phyloP scores from a whole-genome alignment of 179 eudicot genomes.

The Silene vulgaris region DNA sequence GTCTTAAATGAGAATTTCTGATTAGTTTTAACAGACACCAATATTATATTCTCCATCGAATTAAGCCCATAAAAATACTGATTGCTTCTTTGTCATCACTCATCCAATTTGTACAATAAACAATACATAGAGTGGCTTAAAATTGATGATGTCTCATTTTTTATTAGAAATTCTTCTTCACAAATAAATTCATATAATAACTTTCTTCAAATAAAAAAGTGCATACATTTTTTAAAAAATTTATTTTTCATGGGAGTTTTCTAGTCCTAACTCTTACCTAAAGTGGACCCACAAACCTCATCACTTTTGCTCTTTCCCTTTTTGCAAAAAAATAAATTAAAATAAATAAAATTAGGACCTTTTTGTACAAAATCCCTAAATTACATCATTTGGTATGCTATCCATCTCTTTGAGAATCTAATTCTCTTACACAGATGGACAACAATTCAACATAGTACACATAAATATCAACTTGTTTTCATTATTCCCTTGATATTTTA shows the following conservation, averaged over 20 bases:
- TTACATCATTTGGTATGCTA: neutral
- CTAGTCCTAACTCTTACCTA: conserved; percentile 24
- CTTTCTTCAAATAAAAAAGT: neutral
- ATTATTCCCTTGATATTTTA: neutral
- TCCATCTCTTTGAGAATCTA: neutral
- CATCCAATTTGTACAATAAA: neutral
- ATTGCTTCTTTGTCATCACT: neutral
- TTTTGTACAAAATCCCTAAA: conserved; percentile 20
- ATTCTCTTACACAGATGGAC: neutral
- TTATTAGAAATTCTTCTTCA: neutral
- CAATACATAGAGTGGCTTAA: neutral
- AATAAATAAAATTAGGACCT: conserved; percentile 1
- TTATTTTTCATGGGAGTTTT: too few species aligned
- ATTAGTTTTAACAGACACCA: too few species aligned
- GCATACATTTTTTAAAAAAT: neutral
- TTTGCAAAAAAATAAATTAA: conserved; percentile 4
- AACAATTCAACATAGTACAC: neutral
- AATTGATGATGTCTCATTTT: neutral
- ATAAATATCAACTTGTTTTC: neutral
- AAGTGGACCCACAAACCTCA: conserved; percentile 27
- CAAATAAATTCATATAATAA: neutral
- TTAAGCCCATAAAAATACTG: neutral
- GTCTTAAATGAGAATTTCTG: too few species aligned
- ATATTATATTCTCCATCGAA: too few species aligned
- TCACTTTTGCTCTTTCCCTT: conserved; percentile 28